Conservation (phyloP, 192 early-diverging fungal genomes). For the Linderina pennispora region DNA sequence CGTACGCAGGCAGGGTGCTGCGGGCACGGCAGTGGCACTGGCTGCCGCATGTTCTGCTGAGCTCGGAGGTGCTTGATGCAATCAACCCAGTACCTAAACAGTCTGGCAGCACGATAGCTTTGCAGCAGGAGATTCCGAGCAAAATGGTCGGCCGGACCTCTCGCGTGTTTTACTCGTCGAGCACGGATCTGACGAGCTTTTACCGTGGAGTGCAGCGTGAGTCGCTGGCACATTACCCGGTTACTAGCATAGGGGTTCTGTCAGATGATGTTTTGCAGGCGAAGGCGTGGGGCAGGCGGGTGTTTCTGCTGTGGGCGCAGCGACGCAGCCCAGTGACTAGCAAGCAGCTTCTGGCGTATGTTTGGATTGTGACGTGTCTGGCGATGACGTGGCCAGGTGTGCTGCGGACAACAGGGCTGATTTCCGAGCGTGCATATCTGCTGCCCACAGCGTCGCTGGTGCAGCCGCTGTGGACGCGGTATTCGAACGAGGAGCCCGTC, state of each 20-base stretch:
- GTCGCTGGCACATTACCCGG: slow-evolving; percentile 7
- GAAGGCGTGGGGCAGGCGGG: slow-evolving; percentile 19
- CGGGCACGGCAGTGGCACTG: slow-evolving; percentile 37
- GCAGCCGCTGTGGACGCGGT: slow-evolving; percentile 32
- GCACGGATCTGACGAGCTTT: slow-evolving; percentile 36
- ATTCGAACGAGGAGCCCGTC: slow-evolving; percentile 9
- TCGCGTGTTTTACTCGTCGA: slow-evolving; percentile 39
- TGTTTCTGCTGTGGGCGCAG: slow-evolving; percentile 23
- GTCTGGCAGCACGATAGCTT: background rate
- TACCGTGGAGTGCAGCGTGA: slow-evolving; percentile 32
- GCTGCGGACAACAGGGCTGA: slow-evolving; percentile 36
- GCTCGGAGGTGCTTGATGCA: slow-evolving; percentile 5
- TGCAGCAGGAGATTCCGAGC: background rate
- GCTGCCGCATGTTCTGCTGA: slow-evolving; percentile 20
- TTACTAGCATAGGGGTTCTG: slow-evolving; percentile 22
- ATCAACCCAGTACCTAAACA: slow-evolving; percentile 13
- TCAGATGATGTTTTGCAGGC: slow-evolving; percentile 26
- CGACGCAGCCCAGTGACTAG: slow-evolving; percentile 7
- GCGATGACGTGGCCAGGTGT: slow-evolving; percentile 45
- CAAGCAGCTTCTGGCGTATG: slow-evolving; percentile 23
- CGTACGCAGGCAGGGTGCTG: slow-evolving; percentile 14
- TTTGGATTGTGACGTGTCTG: slow-evolving; percentile 35
- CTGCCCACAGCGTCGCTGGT: slow-evolving; percentile 34
- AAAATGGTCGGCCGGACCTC: slow-evolving; percentile 22
- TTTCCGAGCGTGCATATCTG: slow-evolving; percentile 41